Conservation (phyloP, 192 early-diverging fungal species). For the Obelidium mucronatum region DNA sequence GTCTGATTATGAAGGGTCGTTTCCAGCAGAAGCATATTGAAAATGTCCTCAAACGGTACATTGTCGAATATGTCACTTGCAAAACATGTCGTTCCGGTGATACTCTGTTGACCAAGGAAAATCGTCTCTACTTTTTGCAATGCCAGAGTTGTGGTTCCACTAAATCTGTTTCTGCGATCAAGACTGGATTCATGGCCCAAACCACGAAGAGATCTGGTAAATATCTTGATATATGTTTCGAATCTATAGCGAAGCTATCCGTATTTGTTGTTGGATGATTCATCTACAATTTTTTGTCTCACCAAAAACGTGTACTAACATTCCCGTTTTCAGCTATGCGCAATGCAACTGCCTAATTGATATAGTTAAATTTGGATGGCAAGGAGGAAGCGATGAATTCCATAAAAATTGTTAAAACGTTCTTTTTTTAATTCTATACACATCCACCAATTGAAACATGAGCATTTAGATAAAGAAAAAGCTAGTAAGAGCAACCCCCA, state of each 20-base stretch:
- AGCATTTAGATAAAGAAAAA: too few relatives aligned
- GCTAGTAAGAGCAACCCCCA: too few relatives aligned
- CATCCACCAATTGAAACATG: too few relatives aligned
- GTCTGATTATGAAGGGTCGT: conserved; percentile 94
- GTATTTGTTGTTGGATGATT: background rate
- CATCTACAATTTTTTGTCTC: background rate
- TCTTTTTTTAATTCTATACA: too few relatives aligned
- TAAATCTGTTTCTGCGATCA: conserved; percentile 94
- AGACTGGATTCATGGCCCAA: conserved; percentile 95
- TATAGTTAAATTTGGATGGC: too few relatives aligned
- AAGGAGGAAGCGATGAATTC: too few relatives aligned
- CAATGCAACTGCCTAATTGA: conserved; percentile 18
- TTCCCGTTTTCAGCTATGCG: conserved; percentile 9
- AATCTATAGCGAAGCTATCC: background rate
- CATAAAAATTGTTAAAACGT: too few relatives aligned
- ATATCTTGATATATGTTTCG: background rate
- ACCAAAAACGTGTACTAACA: background rate
- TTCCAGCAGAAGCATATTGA: conserved; percentile 99
- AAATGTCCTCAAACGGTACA: conserved; percentile 95
- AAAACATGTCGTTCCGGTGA: conserved; percentile 98
- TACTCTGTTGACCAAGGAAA: conserved; percentile 94
- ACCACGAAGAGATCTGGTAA: conserved; percentile 46
- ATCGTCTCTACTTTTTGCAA: conserved; percentile 94
- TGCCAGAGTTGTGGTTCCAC: conserved; percentile 97
- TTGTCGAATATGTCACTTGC: conserved; percentile 98